Evolutionary conservation across 345 rosid genomes (phyloP), one percentile per base, ranked within the genome.

Genomic region (Syzygium oleosum): DNA sequence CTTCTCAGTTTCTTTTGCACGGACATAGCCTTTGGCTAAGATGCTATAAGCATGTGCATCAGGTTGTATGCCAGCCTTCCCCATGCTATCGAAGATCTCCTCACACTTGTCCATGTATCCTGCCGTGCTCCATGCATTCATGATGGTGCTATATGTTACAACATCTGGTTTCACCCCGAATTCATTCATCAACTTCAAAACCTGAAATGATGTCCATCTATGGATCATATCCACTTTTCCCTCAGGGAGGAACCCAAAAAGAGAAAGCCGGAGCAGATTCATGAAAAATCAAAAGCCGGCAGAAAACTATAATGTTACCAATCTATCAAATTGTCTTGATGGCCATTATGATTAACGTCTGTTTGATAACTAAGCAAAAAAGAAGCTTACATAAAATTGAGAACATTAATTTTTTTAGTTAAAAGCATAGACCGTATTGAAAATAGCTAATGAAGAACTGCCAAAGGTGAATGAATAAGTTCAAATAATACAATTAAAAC

Each of bases 61-160:
- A 0, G 98, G 99, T 52, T 94, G 96, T 91, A 94, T 95, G 80
- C 95, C 94, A 31, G 93, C 93, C 89, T 92, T 94, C 78, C 90
- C 88, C 99, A 95, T 96, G 90, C 95, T 96, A 55, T 92, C 88
- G n/a, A 95, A 97, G 85, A 97, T 95, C 88, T 97, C 98, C 90
- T 91, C 92, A 89, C 99, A 97, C 90, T 95, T 95, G 61, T 94
- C 93, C 99, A 95, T 97, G 78, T 92, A 91, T 89, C 99, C 99
- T 15, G 94, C 90, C 7, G 98, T 94, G 91, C 98, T 95, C 97
- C 99, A 96, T 5, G 95, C 97, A 88, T 97, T 94, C 98, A 97
- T 96, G 91, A 97, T 91, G 8, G 97, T 96, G 93, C 99, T 97
- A 88, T 95, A 97, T 80, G 98, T 97, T 65, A 96, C 88, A 52